Evolutionary conservation across 495 filamentous ascomycete genomes (phyloP).

Genomic region (Penicilliopsis zonata): DNA sequence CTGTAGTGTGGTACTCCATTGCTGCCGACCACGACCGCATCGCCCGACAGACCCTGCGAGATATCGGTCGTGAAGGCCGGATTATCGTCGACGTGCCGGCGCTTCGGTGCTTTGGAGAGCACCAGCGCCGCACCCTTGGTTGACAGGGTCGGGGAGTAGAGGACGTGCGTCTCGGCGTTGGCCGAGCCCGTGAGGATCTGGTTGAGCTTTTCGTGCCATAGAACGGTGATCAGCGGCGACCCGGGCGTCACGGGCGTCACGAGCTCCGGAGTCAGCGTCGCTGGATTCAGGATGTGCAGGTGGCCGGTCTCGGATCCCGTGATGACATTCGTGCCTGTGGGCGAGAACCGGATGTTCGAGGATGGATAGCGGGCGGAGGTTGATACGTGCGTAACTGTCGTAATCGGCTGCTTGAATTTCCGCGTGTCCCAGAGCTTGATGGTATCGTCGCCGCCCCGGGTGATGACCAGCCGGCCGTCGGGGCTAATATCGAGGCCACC

Average conservation of each 20-base stretch:
- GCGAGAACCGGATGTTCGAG: conserved; percentile 80
- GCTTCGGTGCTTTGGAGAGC: conserved; percentile 89
- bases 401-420: conserved; percentile 85
- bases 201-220: conserved; percentile 91
- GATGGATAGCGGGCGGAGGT: conserved; percentile 75
- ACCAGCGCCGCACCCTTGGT: conserved; percentile 71
- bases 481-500: conserved; percentile 83
- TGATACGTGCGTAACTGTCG: conserved; percentile 64
- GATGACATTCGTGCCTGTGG: conserved; percentile 67
- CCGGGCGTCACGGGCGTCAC: conserved; percentile 77
- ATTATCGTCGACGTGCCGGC: conserved; percentile 89
- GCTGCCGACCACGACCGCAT: conserved; percentile 55
- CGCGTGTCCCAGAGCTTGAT: conserved; percentile 92
- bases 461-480: conserved; percentile 82
- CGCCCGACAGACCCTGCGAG: conserved; percentile 65
- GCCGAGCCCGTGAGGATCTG: conserved; percentile 92
- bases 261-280: conserved; percentile 71
- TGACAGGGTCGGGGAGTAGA: conserved; percentile 80
- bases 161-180: conserved; percentile 75
- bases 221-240: conserved; percentile 66
- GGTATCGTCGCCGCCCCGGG: conserved; percentile 78
- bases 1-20: conserved; percentile 33
- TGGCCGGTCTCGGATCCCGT: conserved; percentile 81
- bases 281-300: conserved; percentile 86
- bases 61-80: conserved; percentile 73